Percentiles rank a stretch among this genome's conserved stretches.
Evolutionary conservation across 306 rosid species (phyloP).

Genomic region (Abrus pulchellus): DNA sequence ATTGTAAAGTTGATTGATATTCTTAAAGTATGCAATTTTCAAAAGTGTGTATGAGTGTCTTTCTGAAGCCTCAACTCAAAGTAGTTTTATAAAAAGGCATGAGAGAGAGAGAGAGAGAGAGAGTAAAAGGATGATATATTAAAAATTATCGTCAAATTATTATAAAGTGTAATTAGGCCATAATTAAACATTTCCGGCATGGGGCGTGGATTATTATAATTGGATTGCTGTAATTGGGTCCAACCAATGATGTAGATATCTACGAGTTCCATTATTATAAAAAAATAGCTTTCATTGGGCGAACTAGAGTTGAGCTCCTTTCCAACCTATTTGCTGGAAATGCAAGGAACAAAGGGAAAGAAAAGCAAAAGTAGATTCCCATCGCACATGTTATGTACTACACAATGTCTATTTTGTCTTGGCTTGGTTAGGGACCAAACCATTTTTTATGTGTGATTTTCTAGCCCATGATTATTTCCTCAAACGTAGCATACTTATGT

Average conservation of each 20-base stretch:
- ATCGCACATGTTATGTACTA: conserved; percentile 59
- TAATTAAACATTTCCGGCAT: conserved; percentile 51
- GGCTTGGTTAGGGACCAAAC: conserved; percentile 56
- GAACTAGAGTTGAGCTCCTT: conserved; percentile 63
- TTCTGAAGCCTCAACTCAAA: conserved; percentile 36
- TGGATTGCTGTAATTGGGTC: conserved; percentile 62
- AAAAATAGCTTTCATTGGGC: conserved; percentile 52
- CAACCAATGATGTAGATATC: conserved; percentile 63
- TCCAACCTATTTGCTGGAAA: conserved; percentile 82
- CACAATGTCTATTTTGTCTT: conserved; percentile 73
- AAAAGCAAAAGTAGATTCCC: conserved; percentile 77
- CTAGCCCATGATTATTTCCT: conserved; percentile 53
- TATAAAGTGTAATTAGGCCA: conserved; percentile 57
- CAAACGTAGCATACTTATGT: conserved; percentile 48
- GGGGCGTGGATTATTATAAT: conserved; percentile 58
- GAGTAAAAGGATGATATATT: conserved; percentile 15
- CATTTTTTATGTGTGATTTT: conserved; percentile 40
- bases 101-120: conserved; percentile 25
- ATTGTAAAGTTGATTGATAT: conserved; percentile 44
- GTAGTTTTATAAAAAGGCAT: conserved; percentile 29
- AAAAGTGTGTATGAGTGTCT: conserved; percentile 37
- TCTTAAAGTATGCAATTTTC: conserved; percentile 46
- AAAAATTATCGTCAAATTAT: conserved; percentile 55
- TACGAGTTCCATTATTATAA: conserved; percentile 48
- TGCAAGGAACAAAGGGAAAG: conserved; percentile 67